A percentile compares a stretch with the other conserved stretches of the same genome.
Evolutionary conservation across 2,329 filamentous ascomycete genomes (phyloP).

Genomic region (Hypoxylon sp.): DNA sequence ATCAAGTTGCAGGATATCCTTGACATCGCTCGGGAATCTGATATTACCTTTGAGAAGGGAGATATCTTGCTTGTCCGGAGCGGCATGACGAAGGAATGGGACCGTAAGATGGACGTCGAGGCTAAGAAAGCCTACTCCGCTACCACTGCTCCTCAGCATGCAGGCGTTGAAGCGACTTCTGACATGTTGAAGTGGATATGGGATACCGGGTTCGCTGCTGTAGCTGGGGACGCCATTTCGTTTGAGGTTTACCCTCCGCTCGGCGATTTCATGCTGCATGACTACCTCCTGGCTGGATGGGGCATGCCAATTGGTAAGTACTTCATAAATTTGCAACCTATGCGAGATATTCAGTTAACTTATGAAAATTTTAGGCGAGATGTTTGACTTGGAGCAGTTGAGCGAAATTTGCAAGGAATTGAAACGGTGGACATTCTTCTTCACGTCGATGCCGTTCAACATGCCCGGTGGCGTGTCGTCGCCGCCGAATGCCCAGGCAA

Average conservation of each 20-base stretch:
- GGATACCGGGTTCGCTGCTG: slow-evolving; percentile 59
- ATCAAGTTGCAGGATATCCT: slow-evolving; percentile 49
- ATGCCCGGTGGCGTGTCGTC: slow-evolving; percentile 36
- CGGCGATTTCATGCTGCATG: slow-evolving; percentile 23
- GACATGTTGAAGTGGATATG: slow-evolving; percentile 60
- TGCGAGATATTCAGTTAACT: background rate
- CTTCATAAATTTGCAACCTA: too few relatives aligned
- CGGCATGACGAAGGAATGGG: slow-evolving; percentile 50
- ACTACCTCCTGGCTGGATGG: slow-evolving; percentile 35
- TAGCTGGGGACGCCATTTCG: slow-evolving; percentile 57
- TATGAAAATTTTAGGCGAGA: slow-evolving; percentile 54
- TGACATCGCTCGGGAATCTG: slow-evolving; percentile 54
- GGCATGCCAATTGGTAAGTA: slow-evolving; percentile 38
- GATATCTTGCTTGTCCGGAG: slow-evolving; percentile 65
- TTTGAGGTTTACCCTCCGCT: slow-evolving; percentile 54
- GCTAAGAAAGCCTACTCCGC: slow-evolving; percentile 60
- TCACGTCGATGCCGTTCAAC: slow-evolving; percentile 51
- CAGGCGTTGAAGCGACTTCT: slow-evolving; percentile 55
- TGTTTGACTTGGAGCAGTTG: slow-evolving; percentile 58
- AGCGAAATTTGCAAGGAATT: slow-evolving; percentile 52
- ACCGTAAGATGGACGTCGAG: slow-evolving; percentile 40
- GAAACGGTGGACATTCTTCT: slow-evolving; percentile 55
- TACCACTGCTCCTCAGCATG: slow-evolving; percentile 50
- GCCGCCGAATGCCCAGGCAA: slow-evolving; percentile 38
- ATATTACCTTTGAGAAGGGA: slow-evolving; percentile 60